Evolutionary conservation across 2,329 filamentous ascomycete genomes (phyloP).

Genomic region (Claviceps sp.): DNA sequence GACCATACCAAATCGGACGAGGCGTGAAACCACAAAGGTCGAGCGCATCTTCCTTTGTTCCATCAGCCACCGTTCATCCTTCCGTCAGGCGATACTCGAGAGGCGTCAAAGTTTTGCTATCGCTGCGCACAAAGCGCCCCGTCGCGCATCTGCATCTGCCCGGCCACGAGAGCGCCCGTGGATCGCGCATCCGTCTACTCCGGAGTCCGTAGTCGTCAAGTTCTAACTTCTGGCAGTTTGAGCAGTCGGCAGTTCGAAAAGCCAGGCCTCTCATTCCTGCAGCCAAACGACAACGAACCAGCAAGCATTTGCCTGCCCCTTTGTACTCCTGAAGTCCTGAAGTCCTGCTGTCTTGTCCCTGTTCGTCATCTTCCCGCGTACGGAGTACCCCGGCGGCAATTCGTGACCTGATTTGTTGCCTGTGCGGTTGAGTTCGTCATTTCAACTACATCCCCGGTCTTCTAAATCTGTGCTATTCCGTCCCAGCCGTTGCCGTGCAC

Average conservation of each 20-base stretch:
- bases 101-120: too few species aligned
- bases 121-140: too few species aligned
- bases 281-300: background rate
- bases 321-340: background rate
- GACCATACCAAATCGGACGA: too few species aligned
- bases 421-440: background rate
- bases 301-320: background rate
- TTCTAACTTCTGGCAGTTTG: background rate
- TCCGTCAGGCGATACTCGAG: too few species aligned
- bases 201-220: too few species aligned
- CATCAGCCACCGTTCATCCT: too few species aligned
- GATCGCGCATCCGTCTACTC: too few species aligned
- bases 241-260: background rate
- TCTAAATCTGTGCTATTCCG: background rate
- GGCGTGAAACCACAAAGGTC: too few species aligned
- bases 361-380: background rate
- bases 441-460: background rate
- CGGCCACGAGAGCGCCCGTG: too few species aligned
- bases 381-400: background rate
- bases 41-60: too few species aligned
- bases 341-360: background rate
- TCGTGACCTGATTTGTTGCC: background rate
- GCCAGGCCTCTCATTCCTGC: background rate
- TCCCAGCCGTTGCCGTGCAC: background rate
- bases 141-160: too few species aligned